These are phyloP conservation scores for Epichloe baconii DNA, from an alignment of 2,329 filamentous ascomycete genomes.

Conservation along the genomic window DNA sequence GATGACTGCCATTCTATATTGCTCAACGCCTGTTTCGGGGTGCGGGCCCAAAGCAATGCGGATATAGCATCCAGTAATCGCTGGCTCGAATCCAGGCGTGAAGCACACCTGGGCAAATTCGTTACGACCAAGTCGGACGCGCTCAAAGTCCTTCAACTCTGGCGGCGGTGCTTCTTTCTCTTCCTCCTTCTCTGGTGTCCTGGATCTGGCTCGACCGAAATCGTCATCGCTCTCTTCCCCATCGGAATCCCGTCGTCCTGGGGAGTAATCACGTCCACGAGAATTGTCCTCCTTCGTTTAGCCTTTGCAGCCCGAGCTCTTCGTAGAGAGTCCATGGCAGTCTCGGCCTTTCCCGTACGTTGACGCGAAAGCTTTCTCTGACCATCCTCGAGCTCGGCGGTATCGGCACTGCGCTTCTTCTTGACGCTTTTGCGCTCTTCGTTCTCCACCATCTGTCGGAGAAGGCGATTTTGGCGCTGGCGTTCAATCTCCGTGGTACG, in stretches of 20 bases:
- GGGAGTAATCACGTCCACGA: constrained; percentile 42
- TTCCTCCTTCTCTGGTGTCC: constrained; percentile 48
- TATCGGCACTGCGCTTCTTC: constrained; percentile 67
- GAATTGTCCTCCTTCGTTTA: constrained; percentile 38
- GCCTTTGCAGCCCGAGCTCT: constrained; percentile 50
- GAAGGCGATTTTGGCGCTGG: constrained; percentile 66
- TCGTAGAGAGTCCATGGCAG: constrained; percentile 59
- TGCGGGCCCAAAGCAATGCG: constrained; percentile 75
- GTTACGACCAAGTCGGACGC: constrained; percentile 68
- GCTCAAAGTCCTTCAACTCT: constrained; percentile 69
- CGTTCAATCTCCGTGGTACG: constrained; percentile 73
- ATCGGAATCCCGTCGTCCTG: constrained; percentile 18
- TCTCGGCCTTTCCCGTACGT: constrained; percentile 41
- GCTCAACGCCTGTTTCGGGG: constrained; percentile 54
- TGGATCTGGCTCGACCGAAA: constrained; percentile 48
- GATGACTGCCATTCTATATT: constrained; percentile 81
- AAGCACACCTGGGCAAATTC: constrained; percentile 89
- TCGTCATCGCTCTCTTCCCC: constrained; percentile 69
- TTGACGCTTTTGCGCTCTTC: constrained; percentile 39
- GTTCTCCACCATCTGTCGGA: constrained; percentile 65
- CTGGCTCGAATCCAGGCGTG: constrained; percentile 75
- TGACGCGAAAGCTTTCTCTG: constrained; percentile 58
- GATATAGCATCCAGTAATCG: constrained; percentile 72
- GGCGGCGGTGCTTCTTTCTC: constrained; percentile 59
- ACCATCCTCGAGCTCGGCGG: constrained; percentile 67